Evolutionary conservation across 768 basidiomycete genomes (phyloP).

Genomic region (Boletus huronensis): DNA sequence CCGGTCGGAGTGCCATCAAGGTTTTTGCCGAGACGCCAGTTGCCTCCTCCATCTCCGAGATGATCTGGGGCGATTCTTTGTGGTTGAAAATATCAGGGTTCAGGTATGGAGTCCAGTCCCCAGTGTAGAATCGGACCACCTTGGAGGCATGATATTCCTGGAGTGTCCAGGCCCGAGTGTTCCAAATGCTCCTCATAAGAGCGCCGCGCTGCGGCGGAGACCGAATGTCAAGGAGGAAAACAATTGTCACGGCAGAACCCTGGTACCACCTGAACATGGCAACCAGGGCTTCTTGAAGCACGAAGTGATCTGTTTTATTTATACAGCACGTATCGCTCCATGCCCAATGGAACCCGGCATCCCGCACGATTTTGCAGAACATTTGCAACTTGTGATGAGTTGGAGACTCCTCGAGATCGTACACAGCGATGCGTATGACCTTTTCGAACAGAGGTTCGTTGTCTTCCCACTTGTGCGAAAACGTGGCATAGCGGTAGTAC

Average conservation of each 20-base stretch:
- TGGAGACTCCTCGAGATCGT: background rate
- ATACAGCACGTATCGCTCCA: slow-evolving; percentile 12
- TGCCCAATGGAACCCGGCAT: slow-evolving; percentile 2
- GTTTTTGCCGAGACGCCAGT: background rate
- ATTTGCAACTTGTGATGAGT: slow-evolving; percentile 1
- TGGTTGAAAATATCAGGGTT: background rate
- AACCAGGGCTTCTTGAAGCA: slow-evolving; percentile 2
- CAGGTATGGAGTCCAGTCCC: background rate
- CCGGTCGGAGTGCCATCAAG: background rate
- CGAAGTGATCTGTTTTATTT: background rate
- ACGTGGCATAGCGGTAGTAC: slow-evolving; percentile 2
- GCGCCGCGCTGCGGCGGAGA: background rate
- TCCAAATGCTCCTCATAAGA: slow-evolving; percentile 4
- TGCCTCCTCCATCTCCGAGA: slow-evolving; percentile 5
- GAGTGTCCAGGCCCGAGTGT: background rate
- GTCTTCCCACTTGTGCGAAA: slow-evolving; percentile 6
- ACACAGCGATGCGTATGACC: background rate
- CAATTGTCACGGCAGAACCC: background rate
- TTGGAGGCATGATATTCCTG: background rate
- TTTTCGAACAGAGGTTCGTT: background rate
- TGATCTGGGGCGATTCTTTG: slow-evolving; percentile 1
- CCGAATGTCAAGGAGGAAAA: slow-evolving; percentile 2
- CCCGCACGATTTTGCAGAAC: slow-evolving; percentile 5
- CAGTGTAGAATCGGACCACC: slow-evolving; percentile 5
- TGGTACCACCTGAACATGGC: slow-evolving; percentile 12